Base-by-base conservation (phyloP, 352 stramenopile genomes). In the Pelagophyceae sp. region DNA sequence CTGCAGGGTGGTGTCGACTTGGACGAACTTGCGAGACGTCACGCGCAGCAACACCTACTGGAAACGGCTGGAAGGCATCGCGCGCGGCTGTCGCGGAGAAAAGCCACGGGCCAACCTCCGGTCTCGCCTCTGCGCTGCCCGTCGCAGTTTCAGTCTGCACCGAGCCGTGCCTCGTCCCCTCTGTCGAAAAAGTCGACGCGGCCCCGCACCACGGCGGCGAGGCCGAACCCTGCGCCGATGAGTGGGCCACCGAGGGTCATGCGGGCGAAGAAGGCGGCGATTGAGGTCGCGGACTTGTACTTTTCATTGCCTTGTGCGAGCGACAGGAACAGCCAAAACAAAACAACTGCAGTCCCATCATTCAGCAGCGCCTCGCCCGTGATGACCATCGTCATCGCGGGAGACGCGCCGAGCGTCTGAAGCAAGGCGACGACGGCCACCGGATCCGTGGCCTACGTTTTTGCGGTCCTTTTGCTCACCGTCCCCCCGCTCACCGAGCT, bases 321-420 rank as follows among this genome's bases (percentile, higher is more conserved):
- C 15, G 6, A 11, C 29, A 77, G 67, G 74, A 90, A 90, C 29
- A 98, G 87, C 72, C 92, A 87, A 79, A 88, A 93, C 75, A 94
- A 89, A 11, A 94, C 89, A 51, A 93, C 84, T 0, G 87, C 86
- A 23, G 85, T 84, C 50, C 89, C 89, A 79, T 93, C 89, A 78
- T 93, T 93, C 29, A 93, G 79, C 33, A 93, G 82, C 40, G 74
- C 82, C 82, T 94, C 89, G 29, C 89, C 89, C 23, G 85, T 78
- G 67, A 93, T 86, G 72, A 89, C 80, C 64, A 86, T 83, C 60
- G 84, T 80, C 0, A 93, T 75, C 38, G 80, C 72, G 40, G 84
- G 80, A 45, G 84, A 86, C 32, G 84, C 86, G 32, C 88, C 88
- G 77, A 93, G 87, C 76, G 86, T 89, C 50, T 86, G 88, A 67